Evolutionary conservation across 1,284 basidiomycete species (phyloP), one percentile per base, ranked within the genome.

Genomic region (Pseudozyma sp.): DNA sequence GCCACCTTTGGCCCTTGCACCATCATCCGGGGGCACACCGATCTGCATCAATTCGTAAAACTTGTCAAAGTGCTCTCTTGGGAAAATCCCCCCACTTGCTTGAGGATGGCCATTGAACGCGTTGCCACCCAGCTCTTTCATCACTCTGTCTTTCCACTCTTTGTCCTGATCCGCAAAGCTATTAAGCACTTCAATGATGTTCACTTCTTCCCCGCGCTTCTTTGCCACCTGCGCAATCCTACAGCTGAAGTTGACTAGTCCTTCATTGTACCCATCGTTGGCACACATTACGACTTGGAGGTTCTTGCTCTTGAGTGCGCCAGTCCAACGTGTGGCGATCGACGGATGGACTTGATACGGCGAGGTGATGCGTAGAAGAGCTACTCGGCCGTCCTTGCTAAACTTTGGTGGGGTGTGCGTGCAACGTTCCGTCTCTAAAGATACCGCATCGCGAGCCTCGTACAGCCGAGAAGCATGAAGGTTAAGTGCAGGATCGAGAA

Each of bases 341-440:
- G 58, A 57, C 0, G 79, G 79, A 51, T 80, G 79, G 21, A 80
- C 75, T 59, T 80, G 79, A 31, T 57, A 78, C 8, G 58, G 42
- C 18, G 74, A 71, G 1, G 60, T 61, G 58, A 80, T 79, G 49
- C 70, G 62, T 14, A 80, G 63, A 0, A 80, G 48, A 1, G 79
- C 79, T 5, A 80, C 51, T 1, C 79, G 55, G 16, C 76, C 77
- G 58, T 80, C 79, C 38, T 77, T 77, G 51, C 68, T 53, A 34
- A 80, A 80, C 14, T 77, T 77, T 21, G 79, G 79, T 4, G 79
- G 77, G 1, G 75, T 76, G 38, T 80, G 79, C 9, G 77, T 77
- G 43, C 71, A 76, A 2, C 77, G 63, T 49, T 77, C 79, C 5
- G 75, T 77, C 43, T 80, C 77, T 8, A 62, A 45, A 3, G 45